phyloP scores from a whole-genome alignment of 176 grass and related monocot species.

The Ampelocalamus luodianensis region DNA sequence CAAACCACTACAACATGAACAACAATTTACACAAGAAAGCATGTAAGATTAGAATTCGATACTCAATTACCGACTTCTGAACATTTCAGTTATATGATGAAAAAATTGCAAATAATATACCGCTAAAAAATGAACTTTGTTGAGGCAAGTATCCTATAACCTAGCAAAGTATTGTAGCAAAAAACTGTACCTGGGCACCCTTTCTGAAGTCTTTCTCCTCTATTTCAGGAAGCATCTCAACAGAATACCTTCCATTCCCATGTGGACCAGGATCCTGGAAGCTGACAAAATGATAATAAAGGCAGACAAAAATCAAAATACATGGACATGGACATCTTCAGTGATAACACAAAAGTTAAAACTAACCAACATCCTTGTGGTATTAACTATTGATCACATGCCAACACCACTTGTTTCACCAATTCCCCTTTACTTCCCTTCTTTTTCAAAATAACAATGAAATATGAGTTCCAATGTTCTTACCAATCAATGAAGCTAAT shows the following conservation, averaged over 20 bases:
- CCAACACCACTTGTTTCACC: constrained; percentile 18
- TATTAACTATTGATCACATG: constrained; percentile 24
- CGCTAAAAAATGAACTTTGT: constrained; percentile 17
- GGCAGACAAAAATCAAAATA: constrained; percentile 42
- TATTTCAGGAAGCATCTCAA: constrained; percentile 84
- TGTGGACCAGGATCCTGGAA: constrained; percentile 97
- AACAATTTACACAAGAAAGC: constrained; percentile 26
- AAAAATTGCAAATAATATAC: constrained; percentile 26
- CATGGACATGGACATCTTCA: constrained; percentile 12
- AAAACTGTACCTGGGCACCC: constrained; percentile 83
- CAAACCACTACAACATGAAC: constrained; percentile 85
- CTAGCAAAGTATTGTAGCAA: constrained; percentile 29
- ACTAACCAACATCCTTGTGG: neutral
- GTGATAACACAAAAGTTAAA: neutral
- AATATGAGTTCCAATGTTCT: constrained; percentile 48
- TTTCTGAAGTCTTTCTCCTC: constrained; percentile 94
- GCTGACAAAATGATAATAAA: constrained; percentile 58
- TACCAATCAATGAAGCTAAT: constrained; percentile 93
- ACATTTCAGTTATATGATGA: constrained; percentile 8
- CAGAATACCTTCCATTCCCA: constrained; percentile 88
- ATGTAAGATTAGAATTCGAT: constrained; percentile 23
- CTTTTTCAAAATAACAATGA: constrained; percentile 22
- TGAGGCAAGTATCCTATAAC: constrained; percentile 14
- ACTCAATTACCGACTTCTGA: constrained; percentile 18
- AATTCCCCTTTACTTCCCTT: constrained; percentile 5